Evolutionary conservation across 192 early-diverging fungal genomes (phyloP), one percentile per base, ranked within the genome.

Genomic region (Backusella circina): DNA sequence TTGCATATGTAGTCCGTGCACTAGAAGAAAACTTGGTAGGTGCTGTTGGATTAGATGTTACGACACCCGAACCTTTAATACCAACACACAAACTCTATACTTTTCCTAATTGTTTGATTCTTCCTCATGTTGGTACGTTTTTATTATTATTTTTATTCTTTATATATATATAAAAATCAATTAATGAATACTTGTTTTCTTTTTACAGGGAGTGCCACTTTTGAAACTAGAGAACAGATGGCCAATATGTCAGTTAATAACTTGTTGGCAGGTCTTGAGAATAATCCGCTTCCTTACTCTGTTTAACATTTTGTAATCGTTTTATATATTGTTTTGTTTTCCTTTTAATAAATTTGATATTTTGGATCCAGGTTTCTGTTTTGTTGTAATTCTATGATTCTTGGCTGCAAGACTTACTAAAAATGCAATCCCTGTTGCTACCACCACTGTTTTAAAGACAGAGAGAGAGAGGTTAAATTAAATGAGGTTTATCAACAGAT

Each of bases 161-260:
- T 39, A 5, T 12, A n/a, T 31, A 54, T 32, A 18, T 10, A 15
- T 33, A 32, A 35, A 33, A 21, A 4, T 70, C 1, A 26, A 23
- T 41, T 15, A 57, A 23, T 10, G 9, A 18, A 35, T 21, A 35
- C 31, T 37, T 35, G 18, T 35, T 67, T 36, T 21, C 36, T 32
- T 31, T 37, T 35, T 68, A 68, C 21, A 80, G 86, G 93, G 28
- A 92, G 90, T 72, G 94, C 92, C 1, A 95, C 95, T 1, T 79
- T 91, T 38, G 95, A 97, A 76, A 93, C 95, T 0, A 84, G 95
- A 35, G 92, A 92, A 37, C 86, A 89, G 13, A 96, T 96, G 95
- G 90, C 70, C 16, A 32, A 38, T 15, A 77, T 77, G 76, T 36
- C 36, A 2, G 54, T 77, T 38, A 57, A 77, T 16, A 77, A 77